Conservation (phyloP, 139 green algal species). For the Chlorella sp. region DNA sequence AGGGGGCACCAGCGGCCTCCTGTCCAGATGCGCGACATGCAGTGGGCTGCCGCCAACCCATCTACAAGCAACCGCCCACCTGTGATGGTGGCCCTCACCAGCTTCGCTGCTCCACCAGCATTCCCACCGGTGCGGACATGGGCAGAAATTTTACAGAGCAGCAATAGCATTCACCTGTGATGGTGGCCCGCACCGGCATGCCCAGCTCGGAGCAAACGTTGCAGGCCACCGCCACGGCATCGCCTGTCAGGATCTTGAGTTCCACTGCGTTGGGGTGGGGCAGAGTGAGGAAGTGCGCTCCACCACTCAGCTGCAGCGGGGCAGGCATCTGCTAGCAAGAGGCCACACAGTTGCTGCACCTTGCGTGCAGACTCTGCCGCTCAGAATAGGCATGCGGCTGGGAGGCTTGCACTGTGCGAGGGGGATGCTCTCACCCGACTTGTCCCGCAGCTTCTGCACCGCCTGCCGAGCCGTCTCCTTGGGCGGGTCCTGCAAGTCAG, state of each 20-base stretch:
- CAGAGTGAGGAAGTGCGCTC: neutral
- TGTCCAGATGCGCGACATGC: too few relatives aligned
- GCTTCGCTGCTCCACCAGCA: neutral
- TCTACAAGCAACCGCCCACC: too few relatives aligned
- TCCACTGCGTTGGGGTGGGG: slow-evolving; percentile 5
- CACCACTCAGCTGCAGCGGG: neutral
- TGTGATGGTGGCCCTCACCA: neutral
- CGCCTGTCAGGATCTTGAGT: slow-evolving; percentile 48
- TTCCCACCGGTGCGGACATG: neutral
- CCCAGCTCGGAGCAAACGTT: slow-evolving; percentile 41
- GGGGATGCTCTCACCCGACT: too few relatives aligned
- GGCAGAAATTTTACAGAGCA: too few relatives aligned
- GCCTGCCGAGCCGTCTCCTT: slow-evolving; percentile 23
- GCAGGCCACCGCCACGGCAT: slow-evolving; percentile 33
- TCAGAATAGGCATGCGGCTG: too few relatives aligned
- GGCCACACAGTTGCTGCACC: neutral
- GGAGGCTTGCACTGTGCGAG: too few relatives aligned
- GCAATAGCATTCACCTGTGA: neutral
- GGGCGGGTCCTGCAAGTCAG: slow-evolving; percentile 28
- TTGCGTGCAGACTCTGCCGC: too few relatives aligned
- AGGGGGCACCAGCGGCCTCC: too few relatives aligned
- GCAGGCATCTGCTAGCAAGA: neutral
- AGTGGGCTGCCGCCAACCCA: too few relatives aligned
- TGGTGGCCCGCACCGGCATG: neutral
- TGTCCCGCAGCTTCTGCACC: slow-evolving; percentile 26